phyloP scores from a whole-genome alignment of 208 protist genomes.

The Trypanosoma vivax region DNA sequence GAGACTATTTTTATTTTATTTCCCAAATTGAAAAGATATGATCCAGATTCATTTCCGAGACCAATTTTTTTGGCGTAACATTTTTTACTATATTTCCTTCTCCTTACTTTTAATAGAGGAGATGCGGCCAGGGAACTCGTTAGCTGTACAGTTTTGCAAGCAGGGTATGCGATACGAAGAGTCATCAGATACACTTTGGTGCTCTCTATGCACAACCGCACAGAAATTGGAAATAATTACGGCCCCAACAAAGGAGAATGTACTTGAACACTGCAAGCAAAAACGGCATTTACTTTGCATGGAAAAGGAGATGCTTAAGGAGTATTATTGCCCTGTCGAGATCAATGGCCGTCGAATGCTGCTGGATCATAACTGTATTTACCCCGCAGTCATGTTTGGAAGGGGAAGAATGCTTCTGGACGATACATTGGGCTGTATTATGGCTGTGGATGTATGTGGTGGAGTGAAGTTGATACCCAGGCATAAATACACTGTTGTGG shows the following conservation, averaged over 20 bases:
- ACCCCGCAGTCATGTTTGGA: constrained; percentile 61
- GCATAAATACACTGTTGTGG: constrained; percentile 62
- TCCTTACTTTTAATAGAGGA: not conserved
- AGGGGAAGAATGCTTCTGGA: constrained; percentile 58
- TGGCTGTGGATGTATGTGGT: constrained; percentile 69
- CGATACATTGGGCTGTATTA: constrained; percentile 53
- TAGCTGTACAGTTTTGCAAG: constrained; percentile 25
- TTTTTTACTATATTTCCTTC: constrained; percentile 10
- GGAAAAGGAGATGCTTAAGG: constrained; percentile 18
- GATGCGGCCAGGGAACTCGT: constrained; percentile 1
- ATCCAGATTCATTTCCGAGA: no score
- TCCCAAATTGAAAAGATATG: no score
- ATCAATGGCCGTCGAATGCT: constrained; percentile 61
- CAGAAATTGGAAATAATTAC: constrained; percentile 20
- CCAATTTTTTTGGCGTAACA: no score
- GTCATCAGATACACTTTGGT: constrained; percentile 18
- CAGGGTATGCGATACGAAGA: constrained; percentile 31
- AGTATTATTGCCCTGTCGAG: constrained; percentile 63
- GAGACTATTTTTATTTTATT: not conserved
- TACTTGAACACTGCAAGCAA: constrained; percentile 52
- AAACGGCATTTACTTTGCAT: constrained; percentile 45
- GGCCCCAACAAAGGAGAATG: constrained; percentile 3
- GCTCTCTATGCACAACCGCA: constrained; percentile 26
- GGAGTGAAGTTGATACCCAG: constrained; percentile 66
- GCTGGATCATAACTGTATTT: constrained; percentile 77